Conservation (phyloP, 805 yeast genomes). For the Zygotorulaspora danielsina region DNA sequence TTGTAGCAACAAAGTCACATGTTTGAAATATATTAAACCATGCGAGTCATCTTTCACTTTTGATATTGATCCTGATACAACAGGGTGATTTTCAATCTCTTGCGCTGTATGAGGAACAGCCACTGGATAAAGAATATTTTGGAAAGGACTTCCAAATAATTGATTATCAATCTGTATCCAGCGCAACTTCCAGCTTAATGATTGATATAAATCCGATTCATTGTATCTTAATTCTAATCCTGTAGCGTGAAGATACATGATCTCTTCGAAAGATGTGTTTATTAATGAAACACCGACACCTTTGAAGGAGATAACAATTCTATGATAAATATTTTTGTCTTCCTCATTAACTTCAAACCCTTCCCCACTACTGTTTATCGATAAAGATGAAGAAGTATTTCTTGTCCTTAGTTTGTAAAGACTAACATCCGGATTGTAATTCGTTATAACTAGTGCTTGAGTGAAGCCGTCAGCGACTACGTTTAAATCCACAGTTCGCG, state of each 20-base stretch:
- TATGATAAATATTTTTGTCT: constrained; percentile 36
- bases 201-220: constrained; percentile 81
- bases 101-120: constrained; percentile 78
- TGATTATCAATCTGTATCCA: constrained; percentile 97
- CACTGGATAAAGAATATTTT: constrained; percentile 84
- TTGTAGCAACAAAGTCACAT: constrained; percentile 83
- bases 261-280: constrained; percentile 64
- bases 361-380: constrained; percentile 37
- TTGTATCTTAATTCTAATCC: constrained; percentile 79
- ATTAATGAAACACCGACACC: constrained; percentile 88
- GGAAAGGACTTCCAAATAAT: constrained; percentile 79
- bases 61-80: constrained; percentile 80
- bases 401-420: constrained; percentile 51
- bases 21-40: constrained; percentile 85
- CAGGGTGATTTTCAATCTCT: constrained; percentile 86
- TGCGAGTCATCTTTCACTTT: constrained; percentile 83
- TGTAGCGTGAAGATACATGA: constrained; percentile 74
- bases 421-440: constrained; percentile 74
- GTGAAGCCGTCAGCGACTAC: constrained; percentile 96
- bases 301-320: constrained; percentile 59
- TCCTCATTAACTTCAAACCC: constrained; percentile 50
- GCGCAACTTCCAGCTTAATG: constrained; percentile 71
- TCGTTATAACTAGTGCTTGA: constrained; percentile 78
- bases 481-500: constrained; percentile 70
- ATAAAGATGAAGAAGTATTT: constrained; percentile 28